These are phyloP conservation scores for Cadophora luteo-olivacea DNA, from an alignment of 2,329 filamentous ascomycete genomes.

Conservation along the genomic window DNA sequence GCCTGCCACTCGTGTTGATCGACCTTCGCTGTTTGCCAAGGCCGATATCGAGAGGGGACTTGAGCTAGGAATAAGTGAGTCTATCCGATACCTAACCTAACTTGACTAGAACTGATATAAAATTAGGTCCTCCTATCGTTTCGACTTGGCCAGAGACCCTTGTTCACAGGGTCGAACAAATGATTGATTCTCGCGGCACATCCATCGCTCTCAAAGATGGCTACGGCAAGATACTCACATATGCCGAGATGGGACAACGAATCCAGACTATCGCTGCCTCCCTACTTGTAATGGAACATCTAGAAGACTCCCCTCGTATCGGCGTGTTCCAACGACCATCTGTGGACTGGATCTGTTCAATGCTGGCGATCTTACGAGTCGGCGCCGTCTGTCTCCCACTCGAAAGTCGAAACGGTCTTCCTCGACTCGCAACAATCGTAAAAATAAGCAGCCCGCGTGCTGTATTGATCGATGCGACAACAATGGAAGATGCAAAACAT, in stretches of 20 bases:
- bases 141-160: conserved; percentile 25
- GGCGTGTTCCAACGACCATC: conserved; percentile 23
- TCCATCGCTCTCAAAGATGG: conserved; percentile 24
- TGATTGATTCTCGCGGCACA: conserved; percentile 18
- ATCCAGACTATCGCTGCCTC: conserved; percentile 46
- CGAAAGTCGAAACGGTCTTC: conserved; percentile 39
- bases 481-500: not conserved
- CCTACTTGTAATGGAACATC: not conserved
- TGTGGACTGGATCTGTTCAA: conserved; percentile 40
- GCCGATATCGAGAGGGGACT: not conserved
- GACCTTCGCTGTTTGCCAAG: conserved; percentile 1
- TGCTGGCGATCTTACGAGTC: conserved; percentile 44
- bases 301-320: not conserved
- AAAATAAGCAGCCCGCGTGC: conserved; percentile 40
- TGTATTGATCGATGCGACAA: conserved; percentile 40
- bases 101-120: conserved; percentile 16
- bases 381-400: conserved; percentile 46
- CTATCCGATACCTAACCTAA: not conserved
- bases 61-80: not conserved
- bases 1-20: conserved; percentile 4
- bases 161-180: conserved; percentile 30
- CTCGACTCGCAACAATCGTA: conserved; percentile 39
- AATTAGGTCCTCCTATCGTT: conserved; percentile 25
- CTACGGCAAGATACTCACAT: conserved; percentile 40
- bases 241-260: conserved; percentile 45